Evolutionary conservation across 805 yeast genomes (phyloP).

Genomic region (Saccharomyces cerevisiae): DNA sequence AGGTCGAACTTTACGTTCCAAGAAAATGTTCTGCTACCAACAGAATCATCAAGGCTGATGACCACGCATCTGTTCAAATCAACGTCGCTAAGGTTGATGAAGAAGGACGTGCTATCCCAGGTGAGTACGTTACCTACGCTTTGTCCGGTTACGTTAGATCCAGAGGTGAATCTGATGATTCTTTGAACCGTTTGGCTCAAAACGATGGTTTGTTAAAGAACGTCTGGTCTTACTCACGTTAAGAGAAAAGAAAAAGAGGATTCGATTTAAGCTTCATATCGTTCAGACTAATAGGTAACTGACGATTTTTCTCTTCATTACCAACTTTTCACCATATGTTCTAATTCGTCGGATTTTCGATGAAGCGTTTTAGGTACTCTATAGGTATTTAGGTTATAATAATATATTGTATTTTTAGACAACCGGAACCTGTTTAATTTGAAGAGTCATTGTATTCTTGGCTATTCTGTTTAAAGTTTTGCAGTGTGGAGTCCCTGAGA

Average conservation of each 20-base stretch:
- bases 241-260: slow-evolving; percentile 25
- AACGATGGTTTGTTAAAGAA: slow-evolving; percentile 95
- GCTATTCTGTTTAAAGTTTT: not conserved
- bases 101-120: slow-evolving; percentile 90
- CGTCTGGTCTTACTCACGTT: slow-evolving; percentile 93
- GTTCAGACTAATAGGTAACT: not conserved
- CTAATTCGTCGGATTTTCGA: not conserved
- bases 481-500: not conserved
- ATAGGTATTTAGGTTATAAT: not conserved
- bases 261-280: not conserved
- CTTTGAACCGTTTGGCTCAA: slow-evolving; percentile 98
- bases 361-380: not conserved
- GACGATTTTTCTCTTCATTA: not conserved
- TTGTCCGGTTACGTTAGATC: slow-evolving; percentile 94
- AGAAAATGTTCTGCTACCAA: slow-evolving; percentile 99
- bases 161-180: slow-evolving; percentile 99
- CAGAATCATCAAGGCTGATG: slow-evolving; percentile 99
- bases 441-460: not conserved
- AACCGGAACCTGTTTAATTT: not conserved
- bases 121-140: slow-evolving; percentile 90
- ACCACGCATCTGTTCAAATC: slow-evolving; percentile 98
- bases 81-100: slow-evolving; percentile 97
- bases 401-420: not conserved
- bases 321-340: not conserved
- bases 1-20: slow-evolving; percentile 99